phyloP scores from a whole-genome alignment of 805 yeast genomes.

The Hanseniaspora thailandica region DNA sequence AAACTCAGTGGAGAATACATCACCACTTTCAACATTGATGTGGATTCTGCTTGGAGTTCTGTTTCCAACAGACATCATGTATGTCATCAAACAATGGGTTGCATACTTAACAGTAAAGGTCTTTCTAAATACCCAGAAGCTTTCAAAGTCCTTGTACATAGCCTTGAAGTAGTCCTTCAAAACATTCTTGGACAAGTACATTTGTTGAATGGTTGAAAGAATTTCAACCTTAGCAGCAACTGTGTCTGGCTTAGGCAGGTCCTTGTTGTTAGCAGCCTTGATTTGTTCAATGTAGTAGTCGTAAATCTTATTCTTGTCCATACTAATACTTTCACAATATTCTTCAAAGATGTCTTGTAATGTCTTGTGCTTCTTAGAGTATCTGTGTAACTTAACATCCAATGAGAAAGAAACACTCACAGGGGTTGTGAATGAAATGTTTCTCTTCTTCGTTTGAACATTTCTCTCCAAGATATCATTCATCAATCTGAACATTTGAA shows the following conservation, averaged over 20 bases:
- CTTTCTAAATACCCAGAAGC: conserved; percentile 93
- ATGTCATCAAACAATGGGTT: conserved; percentile 80
- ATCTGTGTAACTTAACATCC: conserved; percentile 84
- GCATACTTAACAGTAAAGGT: conserved; percentile 94
- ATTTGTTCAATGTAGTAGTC: conserved; percentile 74
- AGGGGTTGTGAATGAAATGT: conserved; percentile 76
- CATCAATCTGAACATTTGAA: conserved; percentile 81
- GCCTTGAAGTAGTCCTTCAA: conserved; percentile 65
- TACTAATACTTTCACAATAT: conserved; percentile 59
- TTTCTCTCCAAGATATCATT: conserved; percentile 68
- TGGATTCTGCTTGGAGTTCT: conserved; percentile 91
- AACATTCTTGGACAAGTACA: conserved; percentile 74
- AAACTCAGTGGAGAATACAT: conserved; percentile 91
- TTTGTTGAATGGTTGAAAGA: conserved; percentile 74
- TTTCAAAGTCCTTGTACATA: conserved; percentile 68
- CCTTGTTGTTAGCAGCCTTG: conserved; percentile 85
- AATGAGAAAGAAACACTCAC: conserved; percentile 89
- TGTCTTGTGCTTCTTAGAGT: conserved; percentile 56
- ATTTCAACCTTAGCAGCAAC: conserved; percentile 84
- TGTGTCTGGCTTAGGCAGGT: conserved; percentile 85
- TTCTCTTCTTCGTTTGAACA: conserved; percentile 79
- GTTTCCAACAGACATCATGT: conserved; percentile 84
- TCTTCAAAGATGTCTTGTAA: conserved; percentile 80
- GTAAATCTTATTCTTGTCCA: conserved; percentile 79
- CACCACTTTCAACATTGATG: conserved; percentile 70